These are phyloP conservation scores for Neurospora sp. DNA, from an alignment of 2,329 filamentous ascomycete species.

Conservation along the genomic window DNA sequence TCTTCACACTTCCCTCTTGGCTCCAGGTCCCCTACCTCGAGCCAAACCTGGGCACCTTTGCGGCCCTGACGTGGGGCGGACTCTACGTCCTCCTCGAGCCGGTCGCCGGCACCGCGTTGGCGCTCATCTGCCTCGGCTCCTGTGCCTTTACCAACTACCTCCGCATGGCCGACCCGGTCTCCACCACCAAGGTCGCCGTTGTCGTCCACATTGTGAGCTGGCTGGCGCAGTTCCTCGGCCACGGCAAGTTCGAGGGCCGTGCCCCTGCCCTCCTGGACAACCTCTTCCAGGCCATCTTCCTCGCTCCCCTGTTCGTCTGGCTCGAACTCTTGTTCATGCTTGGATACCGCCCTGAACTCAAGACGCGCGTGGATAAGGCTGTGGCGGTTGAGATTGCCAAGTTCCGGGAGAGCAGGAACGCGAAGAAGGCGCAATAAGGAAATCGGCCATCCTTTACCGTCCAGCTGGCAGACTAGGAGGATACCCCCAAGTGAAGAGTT, in stretches of 20 bases:
- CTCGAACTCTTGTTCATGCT: conserved; percentile 84
- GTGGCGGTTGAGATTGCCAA: conserved; percentile 70
- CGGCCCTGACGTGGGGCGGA: conserved; percentile 46
- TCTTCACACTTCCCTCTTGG: conserved; percentile 55
- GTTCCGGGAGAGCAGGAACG: conserved; percentile 47
- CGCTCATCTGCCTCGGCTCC: conserved; percentile 63
- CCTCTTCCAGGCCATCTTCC: conserved; percentile 78
- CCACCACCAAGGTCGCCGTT: conserved; percentile 47
- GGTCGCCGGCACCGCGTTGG: conserved; percentile 71
- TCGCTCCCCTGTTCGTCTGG: conserved; percentile 96
- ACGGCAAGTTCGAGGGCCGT: conserved; percentile 78
- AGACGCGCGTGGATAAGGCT: conserved; percentile 65
- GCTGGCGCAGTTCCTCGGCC: conserved; percentile 85
- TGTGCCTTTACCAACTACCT: conserved; percentile 70
- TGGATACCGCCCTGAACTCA: conserved; percentile 82
- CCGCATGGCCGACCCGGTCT: conserved; percentile 42
- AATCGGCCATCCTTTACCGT: neutral
- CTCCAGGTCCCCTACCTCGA: conserved; percentile 57
- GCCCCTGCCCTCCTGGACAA: conserved; percentile 88
- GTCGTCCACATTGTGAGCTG: conserved; percentile 65
- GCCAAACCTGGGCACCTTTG: conserved; percentile 23
- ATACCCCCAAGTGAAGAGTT: neutral
- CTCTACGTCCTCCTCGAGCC: conserved; percentile 91
- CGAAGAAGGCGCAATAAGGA: conserved; percentile 30
- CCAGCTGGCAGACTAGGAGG: neutral